phyloP scores from a whole-genome alignment of 1,139 yeast species.

The Scheffersomyces cryptocercus region DNA sequence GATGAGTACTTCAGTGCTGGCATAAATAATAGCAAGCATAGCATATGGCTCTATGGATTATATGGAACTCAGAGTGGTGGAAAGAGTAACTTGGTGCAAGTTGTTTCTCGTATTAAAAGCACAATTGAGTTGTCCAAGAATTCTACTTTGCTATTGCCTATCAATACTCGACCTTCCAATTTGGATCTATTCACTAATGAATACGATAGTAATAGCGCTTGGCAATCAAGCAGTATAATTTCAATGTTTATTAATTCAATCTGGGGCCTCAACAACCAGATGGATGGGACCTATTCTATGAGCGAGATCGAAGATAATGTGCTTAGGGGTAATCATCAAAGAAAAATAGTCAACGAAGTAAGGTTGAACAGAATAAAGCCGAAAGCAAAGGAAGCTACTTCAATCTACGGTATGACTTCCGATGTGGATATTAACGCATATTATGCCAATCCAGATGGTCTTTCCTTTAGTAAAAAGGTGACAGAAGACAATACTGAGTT shows the following conservation, averaged over 20 bases:
- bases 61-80: neutral
- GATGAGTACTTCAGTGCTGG: conserved; percentile 76
- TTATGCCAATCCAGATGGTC: conserved; percentile 5
- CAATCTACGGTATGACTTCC: conserved; percentile 4
- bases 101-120: conserved; percentile 47
- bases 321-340: conserved; percentile 24
- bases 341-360: conserved; percentile 40
- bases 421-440: conserved; percentile 17
- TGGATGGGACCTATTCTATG: conserved; percentile 26
- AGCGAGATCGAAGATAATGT: conserved; percentile 31
- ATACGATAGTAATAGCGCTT: conserved; percentile 26
- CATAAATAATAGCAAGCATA: conserved; percentile 34
- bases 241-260: conserved; percentile 35
- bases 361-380: conserved; percentile 13
- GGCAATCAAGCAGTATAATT: conserved; percentile 43
- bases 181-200: conserved; percentile 5
- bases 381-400: neutral
- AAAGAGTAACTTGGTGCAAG: conserved; percentile 4
- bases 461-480: neutral
- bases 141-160: conserved; percentile 55
- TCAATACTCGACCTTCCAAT: conserved; percentile 17
- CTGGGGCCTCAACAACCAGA: conserved; percentile 40
- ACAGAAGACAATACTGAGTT: neutral
- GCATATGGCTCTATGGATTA: conserved; percentile 45
- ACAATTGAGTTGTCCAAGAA: conserved; percentile 44